Evolutionary conservation across 2,329 filamentous ascomycete genomes (phyloP).

Genomic region (Colletotrichum sansevieriae): DNA sequence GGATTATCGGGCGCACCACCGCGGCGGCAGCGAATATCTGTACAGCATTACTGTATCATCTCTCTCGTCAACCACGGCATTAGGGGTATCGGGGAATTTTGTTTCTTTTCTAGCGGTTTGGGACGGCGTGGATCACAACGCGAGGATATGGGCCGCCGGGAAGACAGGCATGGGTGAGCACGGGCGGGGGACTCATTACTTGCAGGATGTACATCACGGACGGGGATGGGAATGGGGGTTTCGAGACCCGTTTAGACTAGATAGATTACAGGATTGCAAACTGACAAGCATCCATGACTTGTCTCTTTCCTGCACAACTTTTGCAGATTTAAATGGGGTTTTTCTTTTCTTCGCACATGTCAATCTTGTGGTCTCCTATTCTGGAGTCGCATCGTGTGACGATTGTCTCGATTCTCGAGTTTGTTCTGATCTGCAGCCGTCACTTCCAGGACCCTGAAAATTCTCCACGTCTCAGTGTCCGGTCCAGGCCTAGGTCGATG

Average conservation of each 20-base stretch:
- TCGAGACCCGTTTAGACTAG: constrained; percentile 8
- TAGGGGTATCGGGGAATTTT: neutral
- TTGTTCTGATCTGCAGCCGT: no score
- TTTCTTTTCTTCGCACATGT: no score
- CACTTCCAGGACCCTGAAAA: no score
- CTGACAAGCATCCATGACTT: no score
- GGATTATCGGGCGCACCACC: neutral
- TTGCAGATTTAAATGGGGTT: no score
- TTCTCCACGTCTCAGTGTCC: no score
- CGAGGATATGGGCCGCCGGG: neutral
- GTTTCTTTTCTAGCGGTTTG: neutral
- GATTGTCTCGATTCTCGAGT: no score
- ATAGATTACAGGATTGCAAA: no score
- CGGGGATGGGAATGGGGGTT: neutral
- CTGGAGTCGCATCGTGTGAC: no score
- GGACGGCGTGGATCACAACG: neutral
- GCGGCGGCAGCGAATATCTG: neutral
- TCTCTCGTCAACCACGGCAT: neutral
- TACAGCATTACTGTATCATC: constrained; percentile 8
- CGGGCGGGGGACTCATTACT: neutral
- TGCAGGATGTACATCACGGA: constrained; percentile 13
- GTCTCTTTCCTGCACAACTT: no score
- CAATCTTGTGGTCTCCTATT: no score
- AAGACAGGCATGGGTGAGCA: neutral
- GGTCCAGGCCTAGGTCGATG: no score